Conservation (phyloP, 305 asterid genomes). For the Salvia sclarea region DNA sequence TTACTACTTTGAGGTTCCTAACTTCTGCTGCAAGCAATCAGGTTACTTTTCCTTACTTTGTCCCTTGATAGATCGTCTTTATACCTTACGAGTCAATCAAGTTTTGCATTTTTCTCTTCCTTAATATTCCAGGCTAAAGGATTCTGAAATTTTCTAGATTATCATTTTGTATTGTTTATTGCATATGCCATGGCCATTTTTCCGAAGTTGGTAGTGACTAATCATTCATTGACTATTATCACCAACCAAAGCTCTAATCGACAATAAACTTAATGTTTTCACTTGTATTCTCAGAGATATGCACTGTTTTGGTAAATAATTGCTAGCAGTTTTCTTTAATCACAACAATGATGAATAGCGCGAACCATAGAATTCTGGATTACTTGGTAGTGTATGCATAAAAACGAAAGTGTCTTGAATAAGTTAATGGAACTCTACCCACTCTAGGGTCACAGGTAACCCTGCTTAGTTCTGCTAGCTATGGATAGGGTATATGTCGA, state of each 20-base stretch:
- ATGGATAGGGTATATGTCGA: background rate
- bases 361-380: background rate
- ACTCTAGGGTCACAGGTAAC: constrained; percentile 3
- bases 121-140: background rate
- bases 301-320: background rate
- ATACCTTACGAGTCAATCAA: background rate
- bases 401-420: background rate
- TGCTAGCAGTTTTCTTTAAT: background rate
- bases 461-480: constrained; percentile 9
- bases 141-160: constrained; percentile 7
- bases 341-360: background rate
- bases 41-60: constrained; percentile 47
- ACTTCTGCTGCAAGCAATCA: constrained; percentile 74
- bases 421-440: background rate
- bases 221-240: constrained; percentile 9
- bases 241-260: constrained; percentile 1
- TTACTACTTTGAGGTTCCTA: constrained; percentile 67
- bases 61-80: constrained; percentile 13
- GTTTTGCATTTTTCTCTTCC: background rate
- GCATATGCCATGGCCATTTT: background rate
- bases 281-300: background rate
- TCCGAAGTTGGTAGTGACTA: constrained; percentile 10
- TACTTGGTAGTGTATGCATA: background rate
- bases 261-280: background rate
- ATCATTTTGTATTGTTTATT: constrained; percentile 14